Conservation (phyloP, 352 stramenopile genomes). For the Phytophthora fragariaefolia region DNA sequence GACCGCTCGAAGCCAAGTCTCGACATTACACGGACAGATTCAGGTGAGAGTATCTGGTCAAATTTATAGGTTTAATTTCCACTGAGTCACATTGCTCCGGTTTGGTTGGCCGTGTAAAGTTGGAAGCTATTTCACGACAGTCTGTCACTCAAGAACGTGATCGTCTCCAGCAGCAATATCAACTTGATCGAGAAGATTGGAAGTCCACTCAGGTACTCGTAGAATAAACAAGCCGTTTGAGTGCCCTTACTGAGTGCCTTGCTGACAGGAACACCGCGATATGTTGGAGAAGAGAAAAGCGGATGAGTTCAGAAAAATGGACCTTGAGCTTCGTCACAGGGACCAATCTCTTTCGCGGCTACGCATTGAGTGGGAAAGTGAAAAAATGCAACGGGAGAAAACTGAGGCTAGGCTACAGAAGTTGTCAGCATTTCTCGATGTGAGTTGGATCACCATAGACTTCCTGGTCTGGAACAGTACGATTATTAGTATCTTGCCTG, state of each 20-base stretch:
- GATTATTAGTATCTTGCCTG: slow-evolving; percentile 1
- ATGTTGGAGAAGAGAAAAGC: slow-evolving; percentile 43
- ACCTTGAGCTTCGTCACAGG: slow-evolving; percentile 58
- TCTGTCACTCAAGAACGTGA: slow-evolving; percentile 55
- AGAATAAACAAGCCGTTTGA: neutral
- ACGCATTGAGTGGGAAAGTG: slow-evolving; percentile 55
- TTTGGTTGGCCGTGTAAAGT: slow-evolving; percentile 25
- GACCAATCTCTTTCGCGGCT: slow-evolving; percentile 48
- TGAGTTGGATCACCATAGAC: slow-evolving; percentile 19
- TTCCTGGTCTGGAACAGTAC: neutral
- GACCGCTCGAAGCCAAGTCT: slow-evolving; percentile 40
- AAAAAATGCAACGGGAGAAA: slow-evolving; percentile 54
- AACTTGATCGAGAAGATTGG: slow-evolving; percentile 52
- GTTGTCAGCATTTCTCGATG: slow-evolving; percentile 45
- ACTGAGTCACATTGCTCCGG: neutral
- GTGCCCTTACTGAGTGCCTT: neutral
- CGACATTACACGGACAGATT: slow-evolving; percentile 56
- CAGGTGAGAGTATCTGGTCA: slow-evolving; percentile 44
- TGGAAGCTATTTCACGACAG: slow-evolving; percentile 57
- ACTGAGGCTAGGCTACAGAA: slow-evolving; percentile 43
- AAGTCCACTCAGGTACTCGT: slow-evolving; percentile 44
- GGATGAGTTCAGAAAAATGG: slow-evolving; percentile 57
- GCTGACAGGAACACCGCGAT: slow-evolving; percentile 14
- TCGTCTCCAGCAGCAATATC: slow-evolving; percentile 44
- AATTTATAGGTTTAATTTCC: no score